Conservation (phyloP, 228 moss, liverwort and hornwort genomes). For the Sphagnum magellanicum region DNA sequence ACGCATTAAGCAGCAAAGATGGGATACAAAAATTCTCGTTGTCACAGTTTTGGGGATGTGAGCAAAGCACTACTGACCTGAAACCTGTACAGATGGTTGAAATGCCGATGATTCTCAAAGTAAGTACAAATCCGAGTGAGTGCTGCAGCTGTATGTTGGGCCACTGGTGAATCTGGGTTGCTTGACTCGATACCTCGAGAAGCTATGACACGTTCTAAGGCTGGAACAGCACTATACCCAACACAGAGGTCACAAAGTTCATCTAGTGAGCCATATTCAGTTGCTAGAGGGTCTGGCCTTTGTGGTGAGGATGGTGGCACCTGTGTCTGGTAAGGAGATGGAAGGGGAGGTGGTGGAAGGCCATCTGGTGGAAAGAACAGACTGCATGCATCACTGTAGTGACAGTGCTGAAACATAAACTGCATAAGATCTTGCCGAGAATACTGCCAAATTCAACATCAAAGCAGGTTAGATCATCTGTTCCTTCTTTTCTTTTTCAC, state of each 20-base stretch:
- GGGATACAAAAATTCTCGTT: no score
- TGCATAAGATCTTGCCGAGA: constrained; percentile 77
- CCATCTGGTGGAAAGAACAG: constrained; percentile 78
- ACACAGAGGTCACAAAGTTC: constrained; percentile 92
- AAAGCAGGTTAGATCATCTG: no score
- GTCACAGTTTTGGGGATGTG: no score
- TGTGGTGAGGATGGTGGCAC: constrained; percentile 72
- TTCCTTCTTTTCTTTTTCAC: no score
- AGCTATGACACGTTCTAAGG: constrained; percentile 66
- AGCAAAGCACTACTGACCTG: constrained; percentile 36
- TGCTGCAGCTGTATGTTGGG: constrained; percentile 67
- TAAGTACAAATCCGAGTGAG: constrained; percentile 81
- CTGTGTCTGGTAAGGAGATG: constrained; percentile 66
- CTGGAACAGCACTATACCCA: constrained; percentile 66
- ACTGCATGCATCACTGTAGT: constrained; percentile 73
- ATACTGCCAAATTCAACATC: constrained; percentile 41
- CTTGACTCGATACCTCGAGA: constrained; percentile 38
- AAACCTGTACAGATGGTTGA: constrained; percentile 95
- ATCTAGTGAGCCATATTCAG: constrained; percentile 86
- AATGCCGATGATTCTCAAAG: constrained; percentile 86
- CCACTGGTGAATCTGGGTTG: constrained; percentile 63
- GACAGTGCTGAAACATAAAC: constrained; percentile 90
- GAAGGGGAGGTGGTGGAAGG: constrained; percentile 70
- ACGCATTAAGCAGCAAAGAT: no score
- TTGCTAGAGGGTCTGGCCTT: constrained; percentile 65